These are phyloP conservation scores for Allium fistulosum DNA, from an alignment of 106 monocot genomes.

Conservation along the genomic window DNA sequence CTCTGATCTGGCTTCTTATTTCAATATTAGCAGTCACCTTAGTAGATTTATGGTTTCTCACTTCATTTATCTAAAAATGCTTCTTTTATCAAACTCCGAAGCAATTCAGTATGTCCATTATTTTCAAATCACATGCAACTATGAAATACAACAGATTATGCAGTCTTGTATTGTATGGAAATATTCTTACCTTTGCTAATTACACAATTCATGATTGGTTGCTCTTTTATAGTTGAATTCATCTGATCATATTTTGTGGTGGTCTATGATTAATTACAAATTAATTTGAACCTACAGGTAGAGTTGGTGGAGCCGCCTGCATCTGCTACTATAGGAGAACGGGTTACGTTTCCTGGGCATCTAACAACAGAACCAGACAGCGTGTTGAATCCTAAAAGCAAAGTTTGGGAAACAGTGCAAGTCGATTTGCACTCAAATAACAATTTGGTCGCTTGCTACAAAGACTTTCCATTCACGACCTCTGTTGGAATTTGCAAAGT, in stretches of 20 bases:
- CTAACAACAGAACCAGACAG: conserved; percentile 54
- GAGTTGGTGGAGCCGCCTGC: conserved; percentile 83
- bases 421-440: conserved; percentile 56
- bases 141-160: neutral
- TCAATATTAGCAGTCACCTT: no score
- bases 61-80: no score
- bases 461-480: conserved; percentile 68
- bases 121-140: neutral
- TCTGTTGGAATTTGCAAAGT: conserved; percentile 85
- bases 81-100: no score
- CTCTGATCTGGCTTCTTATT: no score
- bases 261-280: no score
- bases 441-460: conserved; percentile 60
- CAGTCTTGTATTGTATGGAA: neutral
- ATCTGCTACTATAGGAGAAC: conserved; percentile 56
- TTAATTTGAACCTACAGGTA: conserved; percentile 33
- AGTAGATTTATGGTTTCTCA: no score
- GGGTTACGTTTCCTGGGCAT: conserved; percentile 58
- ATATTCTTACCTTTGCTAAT: neutral
- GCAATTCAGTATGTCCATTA: no score
- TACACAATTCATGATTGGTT: neutral
- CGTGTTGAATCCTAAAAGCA: conserved; percentile 66
- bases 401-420: conserved; percentile 86
- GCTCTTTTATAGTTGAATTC: neutral
- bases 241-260: neutral